Conservation (phyloP, 176 grass and related monocot species). For the Lolium rigidum region DNA sequence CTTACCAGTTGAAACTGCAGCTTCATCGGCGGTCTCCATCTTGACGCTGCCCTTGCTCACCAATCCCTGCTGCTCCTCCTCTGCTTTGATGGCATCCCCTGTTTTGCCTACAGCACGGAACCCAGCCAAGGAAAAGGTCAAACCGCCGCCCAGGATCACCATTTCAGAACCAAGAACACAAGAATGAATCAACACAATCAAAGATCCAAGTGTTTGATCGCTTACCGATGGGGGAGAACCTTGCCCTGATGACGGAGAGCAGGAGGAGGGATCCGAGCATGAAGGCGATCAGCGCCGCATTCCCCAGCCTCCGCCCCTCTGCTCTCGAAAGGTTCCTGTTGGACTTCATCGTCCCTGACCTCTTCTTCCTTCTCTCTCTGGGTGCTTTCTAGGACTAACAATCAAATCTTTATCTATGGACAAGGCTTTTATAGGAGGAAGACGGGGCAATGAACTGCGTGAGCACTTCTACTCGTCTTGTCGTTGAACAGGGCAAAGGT, state of each 20-base stretch:
- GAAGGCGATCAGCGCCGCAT: conserved; percentile 64
- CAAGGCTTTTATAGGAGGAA: conserved; percentile 17
- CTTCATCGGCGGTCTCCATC: neutral
- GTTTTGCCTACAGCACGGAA: conserved; percentile 43
- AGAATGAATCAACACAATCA: neutral
- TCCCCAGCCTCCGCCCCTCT: conserved; percentile 61
- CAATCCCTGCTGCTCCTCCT: conserved; percentile 44
- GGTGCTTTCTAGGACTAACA: neutral
- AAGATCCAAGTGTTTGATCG: neutral
- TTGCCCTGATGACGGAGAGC: conserved; percentile 65
- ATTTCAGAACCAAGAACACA: conserved; percentile 3
- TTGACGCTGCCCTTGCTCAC: conserved; percentile 14
- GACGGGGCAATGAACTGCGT: neutral
- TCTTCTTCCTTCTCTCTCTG: neutral
- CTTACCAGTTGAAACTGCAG: conserved; percentile 33
- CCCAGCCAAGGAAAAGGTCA: neutral
- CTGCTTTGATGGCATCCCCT: conserved; percentile 51
- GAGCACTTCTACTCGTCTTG: neutral
- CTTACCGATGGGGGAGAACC: conserved; percentile 56
- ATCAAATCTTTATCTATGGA: neutral
- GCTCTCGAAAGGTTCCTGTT: conserved; percentile 52
- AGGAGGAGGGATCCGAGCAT: conserved; percentile 67
- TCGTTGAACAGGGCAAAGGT: conserved; percentile 28
- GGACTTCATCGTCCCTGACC: conserved; percentile 52
- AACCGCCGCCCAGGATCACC: neutral